Conservation (phyloP, 176 grass and related monocot genomes). For the Stipa capillata region DNA sequence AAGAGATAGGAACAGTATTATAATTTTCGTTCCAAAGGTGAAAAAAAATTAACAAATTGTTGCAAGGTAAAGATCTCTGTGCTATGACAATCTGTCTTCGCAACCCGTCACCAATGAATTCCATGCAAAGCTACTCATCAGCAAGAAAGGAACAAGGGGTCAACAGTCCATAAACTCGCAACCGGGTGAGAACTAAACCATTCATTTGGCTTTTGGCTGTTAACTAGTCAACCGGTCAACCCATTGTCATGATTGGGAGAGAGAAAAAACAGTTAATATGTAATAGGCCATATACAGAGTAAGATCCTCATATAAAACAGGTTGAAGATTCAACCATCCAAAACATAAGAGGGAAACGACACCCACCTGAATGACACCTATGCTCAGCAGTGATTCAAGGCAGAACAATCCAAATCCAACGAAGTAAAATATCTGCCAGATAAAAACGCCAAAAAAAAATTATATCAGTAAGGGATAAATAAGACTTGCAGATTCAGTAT, state of each 20-base stretch:
- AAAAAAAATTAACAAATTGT: not conserved
- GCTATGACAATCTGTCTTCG: conserved; percentile 38
- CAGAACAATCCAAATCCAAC: conserved; percentile 95
- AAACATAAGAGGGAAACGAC: not conserved
- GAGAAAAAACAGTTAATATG: not conserved
- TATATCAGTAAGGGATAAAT: not conserved
- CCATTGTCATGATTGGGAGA: not conserved
- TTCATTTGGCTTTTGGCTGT: not conserved
- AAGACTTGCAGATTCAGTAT: conserved; percentile 4
- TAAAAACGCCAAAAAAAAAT: not conserved
- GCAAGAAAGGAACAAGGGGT: conserved; percentile 1
- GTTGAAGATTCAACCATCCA: not conserved
- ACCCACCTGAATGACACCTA: conserved; percentile 82
- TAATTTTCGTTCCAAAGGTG: not conserved
- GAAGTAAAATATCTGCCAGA: conserved; percentile 90
- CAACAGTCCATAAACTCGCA: conserved; percentile 13
- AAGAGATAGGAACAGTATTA: not conserved
- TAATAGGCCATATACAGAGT: not conserved
- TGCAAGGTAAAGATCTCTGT: not conserved
- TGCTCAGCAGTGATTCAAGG: conserved; percentile 73
- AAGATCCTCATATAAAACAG: not conserved
- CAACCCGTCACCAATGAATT: conserved; percentile 31
- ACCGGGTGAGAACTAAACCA: not conserved
- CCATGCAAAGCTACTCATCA: conserved; percentile 32
- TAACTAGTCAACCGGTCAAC: not conserved